These are phyloP conservation scores for Leccinum solheimii DNA, from an alignment of 1,284 basidiomycete genomes.

Conservation along the genomic window DNA sequence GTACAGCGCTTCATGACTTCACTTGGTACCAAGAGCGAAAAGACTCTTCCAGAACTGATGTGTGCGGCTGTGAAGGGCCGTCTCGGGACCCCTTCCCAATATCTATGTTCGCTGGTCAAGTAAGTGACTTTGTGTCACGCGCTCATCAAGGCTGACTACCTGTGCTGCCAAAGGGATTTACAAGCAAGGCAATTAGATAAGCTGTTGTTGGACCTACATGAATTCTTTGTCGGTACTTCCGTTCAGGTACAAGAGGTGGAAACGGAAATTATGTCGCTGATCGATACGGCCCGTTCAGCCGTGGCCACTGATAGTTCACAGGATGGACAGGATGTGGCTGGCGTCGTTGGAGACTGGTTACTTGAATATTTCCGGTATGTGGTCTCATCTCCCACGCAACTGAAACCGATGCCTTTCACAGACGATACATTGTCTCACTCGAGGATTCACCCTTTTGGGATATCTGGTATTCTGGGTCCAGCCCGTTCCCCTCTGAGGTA, in stretches of 20 bases:
- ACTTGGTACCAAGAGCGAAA: constrained; percentile 41
- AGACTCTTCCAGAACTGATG: constrained; percentile 35
- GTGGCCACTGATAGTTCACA: constrained; percentile 19
- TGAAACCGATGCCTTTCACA: constrained; percentile 26
- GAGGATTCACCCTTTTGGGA: constrained; percentile 60
- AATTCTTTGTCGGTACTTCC: constrained; percentile 36
- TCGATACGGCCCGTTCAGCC: constrained; percentile 34
- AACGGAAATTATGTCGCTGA: constrained; percentile 37
- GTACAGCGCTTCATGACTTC: constrained; percentile 45
- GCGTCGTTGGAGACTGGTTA: constrained; percentile 47
- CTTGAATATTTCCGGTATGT: constrained; percentile 51
- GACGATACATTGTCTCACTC: constrained; percentile 44
- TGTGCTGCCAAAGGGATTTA: constrained; percentile 46
- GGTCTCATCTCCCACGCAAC: not conserved
- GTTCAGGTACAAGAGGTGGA: constrained; percentile 34
- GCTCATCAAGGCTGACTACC: not conserved
- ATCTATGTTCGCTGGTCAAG: constrained; percentile 48
- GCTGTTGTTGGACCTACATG: constrained; percentile 42
- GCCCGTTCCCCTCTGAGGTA: constrained; percentile 67
- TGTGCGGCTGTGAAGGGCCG: constrained; percentile 44
- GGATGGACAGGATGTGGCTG: constrained; percentile 17
- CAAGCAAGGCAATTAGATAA: constrained; percentile 37
- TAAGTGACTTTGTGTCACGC: constrained; percentile 29
- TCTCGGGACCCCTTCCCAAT: constrained; percentile 42
- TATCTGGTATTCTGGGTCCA: constrained; percentile 67